Conservation (phyloP, 2,329 filamentous ascomycete species). For the Bipolaris victoriae region DNA sequence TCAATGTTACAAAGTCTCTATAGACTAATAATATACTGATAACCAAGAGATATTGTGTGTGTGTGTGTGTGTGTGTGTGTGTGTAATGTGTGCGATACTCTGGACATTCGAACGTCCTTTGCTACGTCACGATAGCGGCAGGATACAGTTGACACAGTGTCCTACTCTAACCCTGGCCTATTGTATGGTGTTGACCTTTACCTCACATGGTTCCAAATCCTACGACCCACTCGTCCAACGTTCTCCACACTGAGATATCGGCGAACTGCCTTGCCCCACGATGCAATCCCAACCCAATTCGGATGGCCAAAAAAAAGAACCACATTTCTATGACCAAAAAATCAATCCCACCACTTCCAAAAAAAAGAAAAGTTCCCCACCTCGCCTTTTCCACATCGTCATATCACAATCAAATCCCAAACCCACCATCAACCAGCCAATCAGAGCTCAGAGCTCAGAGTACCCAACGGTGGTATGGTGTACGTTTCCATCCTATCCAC, state of each 20-base stretch:
- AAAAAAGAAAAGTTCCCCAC: no score
- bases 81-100: neutral
- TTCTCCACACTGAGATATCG: no score
- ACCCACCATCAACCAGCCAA: neutral
- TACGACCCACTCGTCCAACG: no score
- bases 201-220: no score
- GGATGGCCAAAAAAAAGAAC: no score
- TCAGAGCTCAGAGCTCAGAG: conserved; percentile 1
- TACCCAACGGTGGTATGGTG: conserved; percentile 28
- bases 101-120: neutral
- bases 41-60: neutral
- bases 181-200: no score
- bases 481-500: neutral
- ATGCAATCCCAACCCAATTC: no score
- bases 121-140: neutral
- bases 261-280: no score
- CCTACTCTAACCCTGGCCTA: no score
- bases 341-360: no score
- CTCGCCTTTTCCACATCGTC: neutral
- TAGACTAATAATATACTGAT: neutral
- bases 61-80: neutral
- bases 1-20: neutral
- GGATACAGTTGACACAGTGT: no score
- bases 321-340: no score
- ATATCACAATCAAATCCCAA: neutral